Percentiles rank a stretch among this genome's conserved stretches.
phyloP scores from a whole-genome alignment of 2,329 filamentous ascomycete species.

The Aspergillus tanneri region DNA sequence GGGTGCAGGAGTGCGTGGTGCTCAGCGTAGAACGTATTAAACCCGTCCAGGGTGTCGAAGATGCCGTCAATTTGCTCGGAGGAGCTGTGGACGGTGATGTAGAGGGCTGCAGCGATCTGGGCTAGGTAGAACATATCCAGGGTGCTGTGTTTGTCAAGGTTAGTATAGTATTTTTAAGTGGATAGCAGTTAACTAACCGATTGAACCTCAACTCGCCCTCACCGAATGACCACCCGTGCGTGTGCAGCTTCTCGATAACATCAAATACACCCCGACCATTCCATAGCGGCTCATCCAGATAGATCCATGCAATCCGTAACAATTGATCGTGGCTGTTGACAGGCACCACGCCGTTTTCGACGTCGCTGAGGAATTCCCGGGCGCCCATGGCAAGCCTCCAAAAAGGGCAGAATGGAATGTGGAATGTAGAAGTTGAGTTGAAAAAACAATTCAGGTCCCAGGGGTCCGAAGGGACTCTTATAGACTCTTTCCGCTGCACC shows the following conservation, averaged over 20 bases:
- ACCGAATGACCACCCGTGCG: constrained; percentile 21
- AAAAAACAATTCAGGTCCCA: background rate
- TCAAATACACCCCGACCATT: constrained; percentile 17
- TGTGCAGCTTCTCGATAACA: constrained; percentile 22
- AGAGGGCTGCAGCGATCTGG: constrained; percentile 22
- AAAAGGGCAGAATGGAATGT: constrained; percentile 2
- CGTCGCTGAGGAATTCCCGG: constrained; percentile 15
- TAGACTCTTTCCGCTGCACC: background rate
- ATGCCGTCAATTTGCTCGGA: constrained; percentile 12
- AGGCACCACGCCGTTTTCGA: constrained; percentile 17
- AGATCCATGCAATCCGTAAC: constrained; percentile 23
- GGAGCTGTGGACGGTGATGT: constrained; percentile 11
- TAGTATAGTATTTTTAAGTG: constrained; percentile 3
- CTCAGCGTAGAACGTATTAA: constrained; percentile 17
- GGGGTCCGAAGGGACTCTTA: background rate
- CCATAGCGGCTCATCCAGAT: constrained; percentile 21
- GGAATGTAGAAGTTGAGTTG: constrained; percentile 4
- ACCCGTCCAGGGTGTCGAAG: constrained; percentile 17
- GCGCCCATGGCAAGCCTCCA: constrained; percentile 16
- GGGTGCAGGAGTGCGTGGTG: constrained; percentile 18
- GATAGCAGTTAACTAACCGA: constrained; percentile 15
- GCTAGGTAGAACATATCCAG: constrained; percentile 25
- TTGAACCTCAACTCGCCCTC: constrained; percentile 23
- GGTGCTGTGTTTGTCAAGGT: constrained; percentile 16
- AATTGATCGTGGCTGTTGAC: constrained; percentile 20